phyloP scores from a whole-genome alignment of 2,329 filamentous ascomycete genomes.

The Trichoderma sp. region DNA sequence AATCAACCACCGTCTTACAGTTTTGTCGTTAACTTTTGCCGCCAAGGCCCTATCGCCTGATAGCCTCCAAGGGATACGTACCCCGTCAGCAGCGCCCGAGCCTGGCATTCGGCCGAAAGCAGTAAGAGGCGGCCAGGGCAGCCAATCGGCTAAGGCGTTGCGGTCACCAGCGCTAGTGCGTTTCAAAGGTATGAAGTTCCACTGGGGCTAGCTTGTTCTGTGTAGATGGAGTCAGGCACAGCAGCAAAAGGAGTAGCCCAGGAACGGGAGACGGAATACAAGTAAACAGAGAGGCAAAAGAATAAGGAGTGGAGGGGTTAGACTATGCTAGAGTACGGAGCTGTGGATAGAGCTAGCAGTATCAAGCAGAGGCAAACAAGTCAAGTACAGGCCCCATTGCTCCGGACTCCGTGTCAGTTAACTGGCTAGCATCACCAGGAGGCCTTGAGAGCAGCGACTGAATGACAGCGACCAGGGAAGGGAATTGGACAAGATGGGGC shows the following conservation, averaged over 20 bases:
- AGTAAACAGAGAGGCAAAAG: neutral
- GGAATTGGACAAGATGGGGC: neutral
- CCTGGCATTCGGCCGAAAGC: slow-evolving; percentile 4
- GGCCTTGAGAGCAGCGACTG: neutral
- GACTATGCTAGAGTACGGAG: neutral
- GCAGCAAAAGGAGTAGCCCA: neutral
- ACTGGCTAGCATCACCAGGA: neutral
- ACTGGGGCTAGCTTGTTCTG: neutral
- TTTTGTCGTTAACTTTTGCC: neutral
- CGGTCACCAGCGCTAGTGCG: slow-evolving; percentile 15
- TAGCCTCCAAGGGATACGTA: neutral
- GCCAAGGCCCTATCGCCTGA: neutral
- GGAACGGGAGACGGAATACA: neutral
- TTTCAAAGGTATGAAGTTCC: slow-evolving; percentile 16
- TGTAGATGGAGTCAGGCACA: neutral
- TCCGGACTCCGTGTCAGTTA: neutral
- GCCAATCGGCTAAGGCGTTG: slow-evolving; percentile 17
- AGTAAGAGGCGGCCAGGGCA: neutral
- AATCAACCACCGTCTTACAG: neutral
- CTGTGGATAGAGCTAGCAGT: neutral
- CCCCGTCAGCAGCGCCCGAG: neutral
- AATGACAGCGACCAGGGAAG: neutral
- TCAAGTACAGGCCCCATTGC: neutral
- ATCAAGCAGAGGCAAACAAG: neutral
- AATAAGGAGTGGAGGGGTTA: neutral